Evolutionary conservation across 441 rosid genomes (phyloP).

Genomic region (Eutrema salsugineum): DNA sequence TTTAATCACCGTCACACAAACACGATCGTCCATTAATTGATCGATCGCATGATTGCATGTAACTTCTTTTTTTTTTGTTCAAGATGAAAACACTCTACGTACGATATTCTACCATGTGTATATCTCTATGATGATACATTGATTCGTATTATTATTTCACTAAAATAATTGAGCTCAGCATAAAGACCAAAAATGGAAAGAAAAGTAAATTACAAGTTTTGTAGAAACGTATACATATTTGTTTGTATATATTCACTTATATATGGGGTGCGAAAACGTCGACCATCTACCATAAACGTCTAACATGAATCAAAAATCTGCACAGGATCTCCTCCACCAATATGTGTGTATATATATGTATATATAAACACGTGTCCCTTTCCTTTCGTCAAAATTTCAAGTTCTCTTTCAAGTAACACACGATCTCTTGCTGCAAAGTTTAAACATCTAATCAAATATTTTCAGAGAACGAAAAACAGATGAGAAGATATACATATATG

Average conservation of each 20-base stretch:
- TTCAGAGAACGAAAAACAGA: background rate
- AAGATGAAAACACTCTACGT: background rate
- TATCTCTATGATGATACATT: background rate
- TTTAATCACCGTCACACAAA: background rate
- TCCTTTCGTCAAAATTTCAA: conserved; percentile 45
- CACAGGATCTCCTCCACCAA: conserved; percentile 12
- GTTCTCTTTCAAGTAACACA: conserved; percentile 58
- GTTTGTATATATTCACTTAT: background rate
- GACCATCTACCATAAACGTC: conserved; percentile 19
- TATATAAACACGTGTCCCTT: background rate
- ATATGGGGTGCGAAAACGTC: background rate
- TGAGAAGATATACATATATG: background rate
- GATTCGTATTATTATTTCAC: background rate
- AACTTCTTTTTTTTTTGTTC: too few relatives aligned
- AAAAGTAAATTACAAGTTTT: background rate
- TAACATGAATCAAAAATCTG: conserved; percentile 16
- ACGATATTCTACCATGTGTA: background rate
- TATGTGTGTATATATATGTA: background rate
- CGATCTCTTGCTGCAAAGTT: conserved; percentile 70
- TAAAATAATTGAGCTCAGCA: background rate
- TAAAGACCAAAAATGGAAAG: background rate
- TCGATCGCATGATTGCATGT: too few relatives aligned
- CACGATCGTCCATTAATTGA: background rate
- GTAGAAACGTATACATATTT: background rate
- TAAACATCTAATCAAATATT: background rate